Evolutionary conservation across 202 grass and related monocot species (phyloP).

Genomic region (Dendrocalamus latiflorus): DNA sequence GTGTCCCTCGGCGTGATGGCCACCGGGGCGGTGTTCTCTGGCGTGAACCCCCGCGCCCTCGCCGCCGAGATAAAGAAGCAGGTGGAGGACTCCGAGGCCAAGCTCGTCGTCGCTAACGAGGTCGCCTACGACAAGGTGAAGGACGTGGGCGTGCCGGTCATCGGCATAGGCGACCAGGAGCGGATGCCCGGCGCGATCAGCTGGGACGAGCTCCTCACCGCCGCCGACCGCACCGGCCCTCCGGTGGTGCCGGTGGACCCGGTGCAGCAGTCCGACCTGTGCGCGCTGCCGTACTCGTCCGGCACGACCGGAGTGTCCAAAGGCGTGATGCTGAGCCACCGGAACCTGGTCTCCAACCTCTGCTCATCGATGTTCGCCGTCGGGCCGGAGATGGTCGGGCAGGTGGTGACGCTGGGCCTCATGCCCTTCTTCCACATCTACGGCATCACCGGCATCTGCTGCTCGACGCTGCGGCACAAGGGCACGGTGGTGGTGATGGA

Average conservation of each 20-base stretch:
- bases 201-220: slow-evolving; percentile 67
- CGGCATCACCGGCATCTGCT: slow-evolving; percentile 89
- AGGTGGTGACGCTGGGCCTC: slow-evolving; percentile 56
- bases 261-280: slow-evolving; percentile 54
- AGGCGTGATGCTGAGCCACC: slow-evolving; percentile 87
- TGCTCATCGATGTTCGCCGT: slow-evolving; percentile 70
- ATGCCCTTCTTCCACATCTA: slow-evolving; percentile 99
- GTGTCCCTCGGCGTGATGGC: slow-evolving; percentile 74
- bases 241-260: slow-evolving; percentile 11
- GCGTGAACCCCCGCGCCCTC: slow-evolving; percentile 60
- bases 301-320: slow-evolving; percentile 79
- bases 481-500: slow-evolving; percentile 93
- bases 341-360: slow-evolving; percentile 85
- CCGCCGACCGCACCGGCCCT: slow-evolving; percentile 54
- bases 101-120: slow-evolving; percentile 57
- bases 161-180: slow-evolving; percentile 33
- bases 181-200: slow-evolving; percentile 39
- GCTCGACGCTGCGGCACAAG: slow-evolving; percentile 66
- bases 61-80: slow-evolving; percentile 77
- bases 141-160: slow-evolving; percentile 50
- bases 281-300: slow-evolving; percentile 75
- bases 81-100: slow-evolving; percentile 78
- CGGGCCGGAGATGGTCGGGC: slow-evolving; percentile 32
- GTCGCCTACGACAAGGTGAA: slow-evolving; percentile 70
- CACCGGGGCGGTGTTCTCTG: slow-evolving; percentile 72